A percentile compares a stretch with the other conserved stretches of the same genome.
These are phyloP conservation scores for Fusarium foetens DNA, from an alignment of 2,329 filamentous ascomycete species.

Conservation along the genomic window DNA sequence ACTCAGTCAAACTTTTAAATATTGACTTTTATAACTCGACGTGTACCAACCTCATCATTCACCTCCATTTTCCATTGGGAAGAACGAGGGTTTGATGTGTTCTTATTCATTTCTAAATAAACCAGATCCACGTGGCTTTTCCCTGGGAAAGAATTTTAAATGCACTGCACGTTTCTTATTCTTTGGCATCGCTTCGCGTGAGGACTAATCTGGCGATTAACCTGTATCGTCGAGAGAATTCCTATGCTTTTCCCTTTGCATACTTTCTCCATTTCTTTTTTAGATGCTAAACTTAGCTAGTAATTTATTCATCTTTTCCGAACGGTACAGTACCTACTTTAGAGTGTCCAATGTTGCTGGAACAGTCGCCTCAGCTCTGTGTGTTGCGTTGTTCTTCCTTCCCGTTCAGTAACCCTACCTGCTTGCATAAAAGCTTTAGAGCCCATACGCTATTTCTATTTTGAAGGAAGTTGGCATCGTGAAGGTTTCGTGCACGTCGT, in stretches of 20 bases:
- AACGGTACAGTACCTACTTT: rapidly evolving
- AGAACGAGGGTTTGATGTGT: background rate
- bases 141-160: too few relatives aligned
- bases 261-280: background rate
- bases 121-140: too few relatives aligned
- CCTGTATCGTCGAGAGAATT: background rate
- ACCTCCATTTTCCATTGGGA: background rate
- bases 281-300: background rate
- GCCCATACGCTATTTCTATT: rapidly evolving
- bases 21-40: background rate
- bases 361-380: background rate
- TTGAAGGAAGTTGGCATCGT: background rate
- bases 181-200: too few relatives aligned
- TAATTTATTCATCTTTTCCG: background rate
- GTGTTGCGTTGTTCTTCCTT: rapidly evolving
- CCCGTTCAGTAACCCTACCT: too few relatives aligned
- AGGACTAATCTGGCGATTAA: too few relatives aligned
- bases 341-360: background rate
- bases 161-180: rapidly evolving
- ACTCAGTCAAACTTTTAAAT: background rate
- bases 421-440: background rate
- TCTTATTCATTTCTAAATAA: too few relatives aligned
- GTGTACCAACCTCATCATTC: background rate
- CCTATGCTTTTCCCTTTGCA: rapidly evolving
- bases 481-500: background rate